These are phyloP conservation scores for Colletotrichum sp. DNA, from an alignment of 2,329 filamentous ascomycete genomes.

Conservation along the genomic window DNA sequence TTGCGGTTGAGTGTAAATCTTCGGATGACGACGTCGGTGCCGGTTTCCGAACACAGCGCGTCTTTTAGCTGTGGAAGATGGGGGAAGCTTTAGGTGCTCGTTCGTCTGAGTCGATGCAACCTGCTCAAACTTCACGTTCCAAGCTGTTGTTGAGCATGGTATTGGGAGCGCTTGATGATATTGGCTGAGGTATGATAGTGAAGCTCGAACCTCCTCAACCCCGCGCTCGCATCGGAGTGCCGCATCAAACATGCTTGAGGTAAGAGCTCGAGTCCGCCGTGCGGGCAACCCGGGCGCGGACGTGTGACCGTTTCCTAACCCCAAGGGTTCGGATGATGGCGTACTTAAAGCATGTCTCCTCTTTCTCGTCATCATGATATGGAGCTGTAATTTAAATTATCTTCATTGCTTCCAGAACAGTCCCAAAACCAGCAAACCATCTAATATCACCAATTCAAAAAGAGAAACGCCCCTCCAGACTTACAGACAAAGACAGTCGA, in stretches of 20 bases:
- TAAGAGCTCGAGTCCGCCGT: not conserved
- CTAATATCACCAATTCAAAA: not conserved
- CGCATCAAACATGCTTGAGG: not conserved
- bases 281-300: not conserved
- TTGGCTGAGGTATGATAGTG: not conserved
- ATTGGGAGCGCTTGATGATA: not conserved
- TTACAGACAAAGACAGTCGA: not conserved
- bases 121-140: not conserved
- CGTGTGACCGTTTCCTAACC: not conserved
- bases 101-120: not conserved
- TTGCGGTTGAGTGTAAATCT: not conserved
- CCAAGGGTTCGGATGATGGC: not conserved
- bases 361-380: rapidly evolving
- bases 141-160: not conserved
- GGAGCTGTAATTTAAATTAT: rapidly evolving
- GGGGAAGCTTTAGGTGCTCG: not conserved
- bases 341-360: not conserved
- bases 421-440: not conserved
- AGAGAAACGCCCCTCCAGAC: not conserved
- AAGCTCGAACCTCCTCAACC: not conserved
- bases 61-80: not conserved
- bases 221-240: constrained; percentile 12
- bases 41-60: not conserved
- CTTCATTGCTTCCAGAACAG: too few relatives aligned
- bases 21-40: not conserved